A percentile compares a stretch with the other conserved stretches of the same genome.
Conservation (phyloP, 805 yeast genomes). For the Brettanomyces bruxellensis region DNA sequence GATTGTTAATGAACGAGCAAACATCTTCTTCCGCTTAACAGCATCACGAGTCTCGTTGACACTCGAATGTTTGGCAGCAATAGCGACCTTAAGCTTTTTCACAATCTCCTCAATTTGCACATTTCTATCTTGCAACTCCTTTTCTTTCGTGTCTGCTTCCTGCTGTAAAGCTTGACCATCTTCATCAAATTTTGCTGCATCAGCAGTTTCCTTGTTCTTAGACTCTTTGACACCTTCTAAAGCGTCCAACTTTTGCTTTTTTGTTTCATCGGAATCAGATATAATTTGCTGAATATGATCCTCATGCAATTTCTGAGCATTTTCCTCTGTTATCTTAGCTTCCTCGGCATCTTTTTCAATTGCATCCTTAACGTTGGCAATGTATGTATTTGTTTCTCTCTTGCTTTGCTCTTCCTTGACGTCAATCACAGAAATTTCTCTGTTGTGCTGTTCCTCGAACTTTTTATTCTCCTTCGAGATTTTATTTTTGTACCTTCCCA, state of each 20-base stretch:
- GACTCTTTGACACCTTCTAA: slow-evolving; percentile 20
- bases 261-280: slow-evolving; percentile 36
- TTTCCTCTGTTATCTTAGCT: slow-evolving; percentile 33
- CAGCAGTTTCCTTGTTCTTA: slow-evolving; percentile 18
- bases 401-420: slow-evolving; percentile 20
- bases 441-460: slow-evolving; percentile 13
- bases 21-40: slow-evolving; percentile 29
- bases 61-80: slow-evolving; percentile 33
- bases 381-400: slow-evolving; percentile 28
- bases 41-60: slow-evolving; percentile 19
- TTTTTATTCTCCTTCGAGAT: slow-evolving; percentile 32
- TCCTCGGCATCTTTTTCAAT: slow-evolving; percentile 36
- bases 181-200: slow-evolving; percentile 28
- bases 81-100: slow-evolving; percentile 29
- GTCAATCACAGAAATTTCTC: slow-evolving; percentile 14
- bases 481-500: slow-evolving; percentile 26
- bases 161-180: slow-evolving; percentile 30
- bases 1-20: slow-evolving; percentile 27
- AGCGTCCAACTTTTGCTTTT: slow-evolving; percentile 21
- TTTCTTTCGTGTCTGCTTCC: slow-evolving; percentile 30
- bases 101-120: slow-evolving; percentile 24
- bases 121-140: slow-evolving; percentile 32
- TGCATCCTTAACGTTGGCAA: slow-evolving; percentile 29
- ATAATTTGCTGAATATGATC: slow-evolving; percentile 32
- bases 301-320: slow-evolving; percentile 38